Base-by-base conservation (phyloP, 225 moss, liverwort and hornwort species). In the Pseudisothecium myosuroides region DNA sequence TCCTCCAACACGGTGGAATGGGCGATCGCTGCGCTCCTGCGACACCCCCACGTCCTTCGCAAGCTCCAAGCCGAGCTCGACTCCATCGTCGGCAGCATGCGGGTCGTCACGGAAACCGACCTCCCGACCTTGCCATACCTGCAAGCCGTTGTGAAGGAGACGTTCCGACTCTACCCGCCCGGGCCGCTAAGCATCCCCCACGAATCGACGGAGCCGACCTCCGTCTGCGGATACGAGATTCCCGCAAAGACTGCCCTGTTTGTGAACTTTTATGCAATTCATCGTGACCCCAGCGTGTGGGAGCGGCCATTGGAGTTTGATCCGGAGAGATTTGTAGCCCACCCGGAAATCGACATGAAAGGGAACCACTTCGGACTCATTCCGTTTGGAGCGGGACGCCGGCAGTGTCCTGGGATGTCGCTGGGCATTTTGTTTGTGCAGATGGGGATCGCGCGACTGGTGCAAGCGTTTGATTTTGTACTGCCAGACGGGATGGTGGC, bases 61-160 rank as follows among this genome's bases (percentile, higher is more conserved):
- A 89, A 86, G 69, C 88, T 93, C 22, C 95, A 92, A 45, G 59
- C 71, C 21, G 93, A 95, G 88, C 68, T 95, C n/a, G 92, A 93
- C 63, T 31, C 72, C 43, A 62, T 92, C 2, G 90, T 90, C 17
- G 92, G 92, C 34, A 93, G 74, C 63, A 17, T 66, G 5, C 71
- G 93, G 11, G 34, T 86, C 34, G 84, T 95, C 43, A 12, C 59
- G 6, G 92, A 93, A 72, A 41, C 84, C 11, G 93, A 95, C 45
- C 45, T 95, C 8, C 73, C 90, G 5, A 72, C 39, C 14, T 76
- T 93, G 47, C 90, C 91, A 1, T 92, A 89, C 87, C 86, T 95
- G 12, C 81, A 60, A 49, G 93, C 93, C 5, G 92, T 95, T 9
- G 89, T 91, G 62, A 94, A 94, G 85, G 96, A 95, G 87, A 74